Percentiles rank a stretch among this genome's conserved stretches.
Conservation (phyloP, 192 early-diverging fungal species). For the Jimgerdemannia flammicorona region DNA sequence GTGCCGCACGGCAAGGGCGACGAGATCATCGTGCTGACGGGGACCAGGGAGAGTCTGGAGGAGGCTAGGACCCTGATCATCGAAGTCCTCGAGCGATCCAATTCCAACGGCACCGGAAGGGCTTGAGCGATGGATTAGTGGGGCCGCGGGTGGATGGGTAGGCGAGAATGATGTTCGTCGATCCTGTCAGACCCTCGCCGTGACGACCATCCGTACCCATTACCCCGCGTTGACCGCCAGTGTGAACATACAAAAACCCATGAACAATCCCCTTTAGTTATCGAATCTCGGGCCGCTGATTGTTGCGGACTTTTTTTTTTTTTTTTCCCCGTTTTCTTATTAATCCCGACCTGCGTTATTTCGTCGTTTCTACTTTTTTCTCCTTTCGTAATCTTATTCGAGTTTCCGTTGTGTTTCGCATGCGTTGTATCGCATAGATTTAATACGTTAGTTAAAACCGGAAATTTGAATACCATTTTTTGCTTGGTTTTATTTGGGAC, state of each 20-base stretch:
- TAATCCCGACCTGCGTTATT: too few species aligned
- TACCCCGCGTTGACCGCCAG: neutral
- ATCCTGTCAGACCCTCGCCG: too few species aligned
- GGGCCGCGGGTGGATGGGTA: neutral
- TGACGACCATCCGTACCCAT: neutral
- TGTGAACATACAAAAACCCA: neutral
- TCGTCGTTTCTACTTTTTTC: too few species aligned
- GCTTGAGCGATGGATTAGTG: neutral
- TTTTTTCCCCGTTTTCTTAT: neutral
- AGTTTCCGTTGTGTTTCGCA: too few species aligned
- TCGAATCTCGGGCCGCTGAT: neutral
- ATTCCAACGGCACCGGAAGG: constrained; percentile 1
- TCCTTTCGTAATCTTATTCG: too few species aligned
- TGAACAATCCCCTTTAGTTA: neutral
- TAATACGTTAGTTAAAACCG: too few species aligned
- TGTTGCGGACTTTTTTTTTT: neutral
- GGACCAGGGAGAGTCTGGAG: constrained; percentile 50
- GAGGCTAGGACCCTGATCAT: constrained; percentile 53
- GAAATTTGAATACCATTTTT: too few species aligned
- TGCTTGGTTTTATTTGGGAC: too few species aligned
- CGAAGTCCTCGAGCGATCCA: constrained; percentile 39
- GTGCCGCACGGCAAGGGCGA: constrained; percentile 46
- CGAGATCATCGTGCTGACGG: constrained; percentile 44
- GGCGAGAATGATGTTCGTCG: neutral
- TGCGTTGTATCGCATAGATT: too few species aligned